These are phyloP conservation scores for Diaporthe vexans DNA, from an alignment of 2,329 filamentous ascomycete genomes.

Conservation along the genomic window DNA sequence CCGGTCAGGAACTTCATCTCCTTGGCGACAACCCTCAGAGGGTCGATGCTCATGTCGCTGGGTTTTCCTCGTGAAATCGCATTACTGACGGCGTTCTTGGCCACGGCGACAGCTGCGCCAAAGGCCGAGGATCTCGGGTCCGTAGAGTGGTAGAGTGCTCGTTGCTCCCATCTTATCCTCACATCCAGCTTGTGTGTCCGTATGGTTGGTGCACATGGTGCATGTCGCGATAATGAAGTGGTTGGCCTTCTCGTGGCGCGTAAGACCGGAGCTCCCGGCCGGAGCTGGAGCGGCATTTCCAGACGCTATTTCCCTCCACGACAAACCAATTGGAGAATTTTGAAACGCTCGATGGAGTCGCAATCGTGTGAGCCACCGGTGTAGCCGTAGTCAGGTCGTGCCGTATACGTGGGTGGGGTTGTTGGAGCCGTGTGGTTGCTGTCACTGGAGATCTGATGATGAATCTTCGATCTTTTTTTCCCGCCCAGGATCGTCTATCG, in stretches of 20 bases:
- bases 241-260: conserved; percentile 54
- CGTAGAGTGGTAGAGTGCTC: conserved; percentile 60
- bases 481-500: conserved; percentile 17
- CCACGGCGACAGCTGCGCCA: conserved; percentile 80
- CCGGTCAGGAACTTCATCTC: conserved; percentile 97
- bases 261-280: conserved; percentile 66
- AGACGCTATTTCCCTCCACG: conserved; percentile 46
- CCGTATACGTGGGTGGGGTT: conserved; percentile 8
- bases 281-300: conserved; percentile 64
- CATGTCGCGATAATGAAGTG: conserved; percentile 52
- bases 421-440: conserved; percentile 24
- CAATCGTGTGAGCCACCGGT: conserved; percentile 37
- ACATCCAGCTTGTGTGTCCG: conserved; percentile 50
- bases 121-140: conserved; percentile 73
- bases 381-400: background rate
- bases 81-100: conserved; percentile 79
- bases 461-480: conserved; percentile 41
- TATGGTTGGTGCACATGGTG: conserved; percentile 57
- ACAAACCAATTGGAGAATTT: conserved; percentile 51
- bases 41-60: conserved; percentile 83
- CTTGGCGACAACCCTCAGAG: conserved; percentile 90
- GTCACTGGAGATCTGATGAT: conserved; percentile 20
- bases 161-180: conserved; percentile 51
- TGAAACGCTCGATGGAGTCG: conserved; percentile 38
- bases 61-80: conserved; percentile 73